Conservation (phyloP, 768 basidiomycete species). For the Mycena galericulata region DNA sequence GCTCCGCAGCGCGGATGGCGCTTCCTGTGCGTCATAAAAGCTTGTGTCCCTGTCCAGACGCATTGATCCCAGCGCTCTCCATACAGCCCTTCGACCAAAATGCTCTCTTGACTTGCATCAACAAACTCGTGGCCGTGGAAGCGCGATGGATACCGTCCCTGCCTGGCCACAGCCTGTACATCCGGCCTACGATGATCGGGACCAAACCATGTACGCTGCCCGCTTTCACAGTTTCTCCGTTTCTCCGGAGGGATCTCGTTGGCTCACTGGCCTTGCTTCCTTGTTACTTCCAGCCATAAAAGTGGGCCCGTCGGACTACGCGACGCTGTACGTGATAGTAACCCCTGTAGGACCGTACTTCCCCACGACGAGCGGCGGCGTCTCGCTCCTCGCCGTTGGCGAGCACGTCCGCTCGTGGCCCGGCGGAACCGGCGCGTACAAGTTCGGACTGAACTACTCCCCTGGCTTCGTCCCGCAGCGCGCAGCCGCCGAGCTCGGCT, state of each 20-base stretch:
- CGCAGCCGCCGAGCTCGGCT: conserved; percentile 74
- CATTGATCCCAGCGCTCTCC: neutral
- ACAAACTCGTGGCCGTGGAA: conserved; percentile 78
- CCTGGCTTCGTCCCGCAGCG: conserved; percentile 71
- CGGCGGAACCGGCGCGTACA: conserved; percentile 82
- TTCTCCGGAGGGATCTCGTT: no score
- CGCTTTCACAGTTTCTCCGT: no score
- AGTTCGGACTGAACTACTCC: conserved; percentile 77
- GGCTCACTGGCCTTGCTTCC: no score
- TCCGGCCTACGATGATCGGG: conserved; percentile 83
- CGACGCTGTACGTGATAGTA: conserved; percentile 80
- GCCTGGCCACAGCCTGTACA: conserved; percentile 85
- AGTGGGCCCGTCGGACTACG: conserved; percentile 78
- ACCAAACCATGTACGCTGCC: conserved; percentile 57
- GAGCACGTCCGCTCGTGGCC: conserved; percentile 62
- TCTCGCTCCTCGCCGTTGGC: conserved; percentile 55
- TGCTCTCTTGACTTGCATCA: conserved; percentile 78
- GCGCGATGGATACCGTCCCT: conserved; percentile 85
- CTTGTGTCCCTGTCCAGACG: neutral
- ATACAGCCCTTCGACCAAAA: conserved; percentile 78
- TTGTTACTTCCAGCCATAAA: conserved; percentile 63
- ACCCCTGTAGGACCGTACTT: conserved; percentile 85
- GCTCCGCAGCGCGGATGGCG: conserved; percentile 77
- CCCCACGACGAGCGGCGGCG: conserved; percentile 53
- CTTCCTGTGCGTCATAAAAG: conserved; percentile 65